Conservation (phyloP, 1,284 basidiomycete species). For the Nidula niveotomentosa region DNA sequence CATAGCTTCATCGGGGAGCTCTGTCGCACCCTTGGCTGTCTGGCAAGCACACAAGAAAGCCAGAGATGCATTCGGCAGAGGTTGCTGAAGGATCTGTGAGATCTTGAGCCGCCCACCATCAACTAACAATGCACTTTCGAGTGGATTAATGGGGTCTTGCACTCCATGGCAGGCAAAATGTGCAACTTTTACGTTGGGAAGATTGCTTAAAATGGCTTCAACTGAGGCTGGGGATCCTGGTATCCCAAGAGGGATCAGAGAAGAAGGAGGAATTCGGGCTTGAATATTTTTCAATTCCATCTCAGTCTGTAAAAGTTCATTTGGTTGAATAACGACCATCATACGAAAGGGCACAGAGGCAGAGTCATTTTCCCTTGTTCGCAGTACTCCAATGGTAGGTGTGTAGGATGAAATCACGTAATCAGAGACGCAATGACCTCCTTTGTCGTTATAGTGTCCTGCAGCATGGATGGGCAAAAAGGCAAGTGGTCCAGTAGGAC, state of each 20-base stretch:
- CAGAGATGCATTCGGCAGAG: constrained; percentile 12
- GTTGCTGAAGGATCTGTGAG: background rate
- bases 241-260: background rate
- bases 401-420: background rate
- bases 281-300: background rate
- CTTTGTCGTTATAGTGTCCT: background rate
- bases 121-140: background rate
- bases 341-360: too few species aligned
- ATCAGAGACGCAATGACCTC: background rate
- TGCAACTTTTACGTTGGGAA: background rate
- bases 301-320: background rate
- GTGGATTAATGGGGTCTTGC: background rate
- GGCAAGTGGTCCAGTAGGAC: background rate
- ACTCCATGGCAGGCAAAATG: background rate
- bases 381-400: background rate
- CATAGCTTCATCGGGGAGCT: too few species aligned
- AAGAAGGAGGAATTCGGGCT: background rate
- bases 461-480: background rate
- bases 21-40: constrained; percentile 20
- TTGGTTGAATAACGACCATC: background rate
- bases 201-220: background rate
- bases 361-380: too few species aligned
- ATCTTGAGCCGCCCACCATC: background rate
- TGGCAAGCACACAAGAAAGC: constrained; percentile 34
- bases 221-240: background rate